A percentile compares a stretch with the other conserved stretches of the same genome.
Evolutionary conservation across 306 rosid species (phyloP).

Genomic region (Acacia confusa): DNA sequence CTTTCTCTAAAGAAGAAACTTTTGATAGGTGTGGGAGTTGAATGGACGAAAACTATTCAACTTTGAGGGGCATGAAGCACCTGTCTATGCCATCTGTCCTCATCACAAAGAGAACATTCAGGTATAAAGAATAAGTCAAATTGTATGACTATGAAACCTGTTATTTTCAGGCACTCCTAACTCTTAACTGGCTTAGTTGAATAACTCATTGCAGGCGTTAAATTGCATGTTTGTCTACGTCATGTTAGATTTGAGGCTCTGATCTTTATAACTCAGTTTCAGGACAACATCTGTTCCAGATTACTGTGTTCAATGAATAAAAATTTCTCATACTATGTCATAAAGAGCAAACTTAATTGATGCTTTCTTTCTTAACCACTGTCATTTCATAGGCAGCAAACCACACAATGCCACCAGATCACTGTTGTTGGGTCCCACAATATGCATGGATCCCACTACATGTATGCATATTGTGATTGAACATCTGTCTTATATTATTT

Average conservation of each 20-base stretch:
- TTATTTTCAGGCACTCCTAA: constrained; percentile 8
- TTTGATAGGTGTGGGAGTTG: constrained; percentile 76
- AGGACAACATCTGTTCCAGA: background rate
- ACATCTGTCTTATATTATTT: background rate
- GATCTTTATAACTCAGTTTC: background rate
- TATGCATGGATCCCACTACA: background rate
- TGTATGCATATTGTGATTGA: background rate
- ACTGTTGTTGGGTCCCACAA: background rate
- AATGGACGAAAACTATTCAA: constrained; percentile 56
- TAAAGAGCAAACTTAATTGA: background rate
- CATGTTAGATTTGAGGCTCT: background rate
- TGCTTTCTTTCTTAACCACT: background rate
- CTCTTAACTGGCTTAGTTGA: background rate
- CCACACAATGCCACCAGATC: background rate
- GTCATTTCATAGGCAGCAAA: background rate
- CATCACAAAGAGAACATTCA: constrained; percentile 88
- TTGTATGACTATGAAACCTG: background rate
- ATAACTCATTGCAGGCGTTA: background rate
- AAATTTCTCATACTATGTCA: background rate
- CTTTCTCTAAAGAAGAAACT: constrained; percentile 32
- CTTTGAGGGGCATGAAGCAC: constrained; percentile 87
- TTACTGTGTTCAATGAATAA: background rate
- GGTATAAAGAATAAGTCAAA: constrained; percentile 39
- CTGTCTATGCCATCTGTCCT: constrained; percentile 85
- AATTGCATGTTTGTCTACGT: background rate